Evolutionary conservation across 306 rosid genomes (phyloP).

Genomic region (Rosa rugosa): DNA sequence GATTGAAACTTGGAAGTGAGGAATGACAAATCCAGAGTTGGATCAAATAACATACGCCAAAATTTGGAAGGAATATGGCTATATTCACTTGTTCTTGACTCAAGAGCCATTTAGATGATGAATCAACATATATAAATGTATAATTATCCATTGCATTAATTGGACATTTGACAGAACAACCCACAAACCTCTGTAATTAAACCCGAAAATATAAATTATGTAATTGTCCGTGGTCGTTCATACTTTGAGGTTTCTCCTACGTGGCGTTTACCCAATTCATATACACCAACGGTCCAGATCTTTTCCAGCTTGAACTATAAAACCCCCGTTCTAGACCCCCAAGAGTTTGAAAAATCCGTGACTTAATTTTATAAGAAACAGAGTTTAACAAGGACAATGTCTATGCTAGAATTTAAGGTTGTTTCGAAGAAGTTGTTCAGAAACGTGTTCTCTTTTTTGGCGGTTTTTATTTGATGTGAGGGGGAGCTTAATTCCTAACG

Average conservation of each 20-base stretch:
- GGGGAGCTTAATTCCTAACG: conserved; percentile 3
- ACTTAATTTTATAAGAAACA: neutral
- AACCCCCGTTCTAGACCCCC: neutral
- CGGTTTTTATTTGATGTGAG: conserved; percentile 27
- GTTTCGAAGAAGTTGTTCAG: conserved; percentile 12
- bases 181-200: neutral
- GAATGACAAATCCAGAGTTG: neutral
- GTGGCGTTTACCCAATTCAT: neutral
- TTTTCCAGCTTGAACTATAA: neutral
- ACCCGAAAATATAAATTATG: neutral
- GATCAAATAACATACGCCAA: neutral
- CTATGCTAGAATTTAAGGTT: neutral
- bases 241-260: neutral
- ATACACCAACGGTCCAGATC: neutral
- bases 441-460: conserved; percentile 41
- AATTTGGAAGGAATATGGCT: neutral
- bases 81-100: neutral
- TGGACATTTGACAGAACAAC: neutral
- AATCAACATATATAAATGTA: neutral
- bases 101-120: neutral
- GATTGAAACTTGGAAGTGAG: neutral
- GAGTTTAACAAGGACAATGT: neutral
- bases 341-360: neutral
- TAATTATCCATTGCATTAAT: neutral
- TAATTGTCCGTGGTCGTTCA: neutral